Percentiles rank a stretch among this genome's conserved stretches.
Conservation (phyloP, 441 rosid species). For the Populus hybrid region DNA sequence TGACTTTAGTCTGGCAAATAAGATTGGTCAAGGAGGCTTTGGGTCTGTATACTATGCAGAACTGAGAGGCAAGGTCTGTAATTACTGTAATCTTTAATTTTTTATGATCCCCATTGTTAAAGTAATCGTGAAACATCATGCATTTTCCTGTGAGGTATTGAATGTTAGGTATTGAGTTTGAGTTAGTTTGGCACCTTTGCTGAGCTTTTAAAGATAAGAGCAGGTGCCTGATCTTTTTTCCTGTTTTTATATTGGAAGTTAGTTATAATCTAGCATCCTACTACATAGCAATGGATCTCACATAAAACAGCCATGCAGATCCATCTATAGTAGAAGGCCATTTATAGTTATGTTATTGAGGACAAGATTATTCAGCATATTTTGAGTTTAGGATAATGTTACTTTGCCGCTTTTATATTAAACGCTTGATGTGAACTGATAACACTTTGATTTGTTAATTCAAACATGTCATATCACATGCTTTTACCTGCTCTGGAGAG, state of each 20-base stretch:
- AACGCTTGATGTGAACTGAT: neutral
- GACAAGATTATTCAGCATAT: neutral
- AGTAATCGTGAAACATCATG: neutral
- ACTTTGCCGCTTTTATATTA: neutral
- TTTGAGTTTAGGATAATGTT: neutral
- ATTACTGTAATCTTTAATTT: neutral
- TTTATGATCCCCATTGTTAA: neutral
- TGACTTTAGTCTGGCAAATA: slow-evolving; percentile 73
- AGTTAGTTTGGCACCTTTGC: slow-evolving; percentile 5
- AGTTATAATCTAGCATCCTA: neutral
- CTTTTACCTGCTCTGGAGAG: neutral
- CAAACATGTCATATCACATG: no score
- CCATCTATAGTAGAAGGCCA: neutral
- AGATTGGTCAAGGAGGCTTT: slow-evolving; percentile 92
- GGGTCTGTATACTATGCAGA: slow-evolving; percentile 92
- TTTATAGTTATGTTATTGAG: neutral
- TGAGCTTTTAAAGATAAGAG: neutral
- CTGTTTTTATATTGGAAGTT: neutral
- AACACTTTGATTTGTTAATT: neutral
- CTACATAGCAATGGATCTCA: neutral
- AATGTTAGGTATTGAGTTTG: neutral
- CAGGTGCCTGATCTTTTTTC: neutral
- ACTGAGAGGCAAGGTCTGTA: slow-evolving; percentile 84
- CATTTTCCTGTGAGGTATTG: neutral
- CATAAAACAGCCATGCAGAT: neutral